Base-by-base conservation (phyloP, 2,329 filamentous ascomycete species). In the Ceratocystis huliohia region DNA sequence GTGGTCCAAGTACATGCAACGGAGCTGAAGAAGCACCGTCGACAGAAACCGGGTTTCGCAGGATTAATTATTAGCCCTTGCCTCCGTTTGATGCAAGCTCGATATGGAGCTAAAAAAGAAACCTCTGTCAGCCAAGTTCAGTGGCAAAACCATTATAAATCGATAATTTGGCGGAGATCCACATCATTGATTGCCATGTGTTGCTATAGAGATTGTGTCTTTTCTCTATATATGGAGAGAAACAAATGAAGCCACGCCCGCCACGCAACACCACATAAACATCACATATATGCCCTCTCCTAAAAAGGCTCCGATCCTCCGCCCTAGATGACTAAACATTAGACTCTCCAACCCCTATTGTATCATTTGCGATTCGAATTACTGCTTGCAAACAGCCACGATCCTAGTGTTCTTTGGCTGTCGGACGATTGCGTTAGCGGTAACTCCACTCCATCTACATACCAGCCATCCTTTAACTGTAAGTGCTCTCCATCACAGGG, bases 381-480 rank as follows among this genome's bases (percentile, higher is more conserved):
- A 30, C 53, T 33, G 17, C 15, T 59, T 0, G 53, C 5, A 33
- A 59, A 59, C 8, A 59, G 25, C 53, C 53, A 59, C 3, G 53
- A 59, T 1, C 53, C 53, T 25, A 59, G 17, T 5, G 53, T 59
- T 30, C 53, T 25, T 17, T 59, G 53, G 53, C 53, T 59, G n/a
- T 30, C 28, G 7, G 28, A 17, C 25, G 28, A 10, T 6, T 6
- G 13, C 4, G 53, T n/a, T 17, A 59, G 17, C 6, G 46, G 22
- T 15, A 17, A 17, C n/a, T 59, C 53, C 53, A 33, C 22, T 6
- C 25, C 5, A 15, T 15, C 48, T n/a, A 17, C 15, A 17, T 59
- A 25, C 64, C 61, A 63, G 7, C 61, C 61, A 46, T 63, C 61
- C 15, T 33, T 48, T 8, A 63, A 30, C 25, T 50, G 53, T 15